Base-by-base conservation (phyloP, 176 grass and related monocot species). In the Oryza glaberrima region DNA sequence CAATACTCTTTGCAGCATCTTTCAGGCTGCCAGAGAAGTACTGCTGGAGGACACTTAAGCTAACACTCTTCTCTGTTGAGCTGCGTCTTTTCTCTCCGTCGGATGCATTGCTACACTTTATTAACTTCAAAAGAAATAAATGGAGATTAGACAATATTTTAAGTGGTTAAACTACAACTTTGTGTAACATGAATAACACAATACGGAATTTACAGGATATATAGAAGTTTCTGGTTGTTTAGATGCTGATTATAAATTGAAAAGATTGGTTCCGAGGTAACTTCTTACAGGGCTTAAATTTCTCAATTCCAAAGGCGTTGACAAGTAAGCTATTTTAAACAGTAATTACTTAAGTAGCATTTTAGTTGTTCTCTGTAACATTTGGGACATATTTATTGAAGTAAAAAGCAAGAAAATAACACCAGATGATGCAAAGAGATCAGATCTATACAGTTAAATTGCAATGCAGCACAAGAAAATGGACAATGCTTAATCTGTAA, bases 1-100 rank as follows among this genome's bases (percentile, higher is more conserved):
- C 93, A 84, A 92, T 88, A 78, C 82, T 92, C 69, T 92, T 95
- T 81, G 93, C 90, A 84, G 93, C 90, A 84, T 92, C 90, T 89
- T 88, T 95, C 75, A 94, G 85, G 84, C 83, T 94, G 32, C 93
- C 87, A 70, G 93, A 78, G 69, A 91, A 94, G 43, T 94, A 88
- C 28, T 78, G 73, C 70, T 85, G 81, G 84, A 94, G 87, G 83
- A 87, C 46, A 65, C 54, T 88, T 34, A 94, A 83, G 52, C 75
- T 84, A 77, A 91, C 72, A 81, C 85, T 84, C 80, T 86, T 94
- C 67, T 89, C 86, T 20, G 52, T 45, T 11, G 65, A 85, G 51
- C 38, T 91, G 5, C 70, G 70, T 52, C 72, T 91, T 86, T 80
- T 86, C 64, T 82, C 71, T 9, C 40, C 15, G 71, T 80, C 40